These are phyloP conservation scores for Conoideocrella luteorostrata DNA, from an alignment of 2,329 filamentous ascomycete species.

Conservation along the genomic window DNA sequence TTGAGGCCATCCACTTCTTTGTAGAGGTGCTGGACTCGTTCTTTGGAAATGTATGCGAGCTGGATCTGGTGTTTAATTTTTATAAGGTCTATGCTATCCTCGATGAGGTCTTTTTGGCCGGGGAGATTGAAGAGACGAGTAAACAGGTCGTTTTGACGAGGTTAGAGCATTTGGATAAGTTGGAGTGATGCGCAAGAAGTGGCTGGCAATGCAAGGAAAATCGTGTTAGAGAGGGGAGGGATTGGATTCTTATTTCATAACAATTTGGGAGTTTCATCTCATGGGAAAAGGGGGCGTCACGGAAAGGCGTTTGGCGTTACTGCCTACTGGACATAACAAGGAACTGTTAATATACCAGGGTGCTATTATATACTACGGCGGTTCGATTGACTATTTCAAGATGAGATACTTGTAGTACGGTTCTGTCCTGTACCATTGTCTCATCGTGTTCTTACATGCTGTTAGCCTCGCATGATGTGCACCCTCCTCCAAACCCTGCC, in stretches of 20 bases:
- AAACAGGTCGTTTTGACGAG: constrained; percentile 95
- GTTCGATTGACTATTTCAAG: background rate
- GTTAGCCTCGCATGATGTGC: too few species aligned
- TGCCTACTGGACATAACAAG: background rate
- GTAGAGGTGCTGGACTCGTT: constrained; percentile 98
- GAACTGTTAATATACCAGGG: background rate
- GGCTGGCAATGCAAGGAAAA: too few species aligned
- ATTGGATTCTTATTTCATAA: background rate
- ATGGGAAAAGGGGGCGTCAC: background rate
- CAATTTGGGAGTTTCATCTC: background rate
- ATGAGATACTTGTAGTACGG: background rate
- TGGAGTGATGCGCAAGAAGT: too few species aligned
- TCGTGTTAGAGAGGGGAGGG: too few species aligned
- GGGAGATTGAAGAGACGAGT: constrained; percentile 97
- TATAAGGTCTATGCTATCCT: constrained; percentile 95
- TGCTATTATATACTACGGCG: background rate
- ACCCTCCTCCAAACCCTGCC: too few species aligned
- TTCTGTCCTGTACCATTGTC: background rate
- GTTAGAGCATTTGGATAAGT: constrained; percentile 90
- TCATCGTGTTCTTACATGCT: too few species aligned
- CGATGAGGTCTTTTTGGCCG: constrained; percentile 94
- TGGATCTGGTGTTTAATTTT: constrained; percentile 82
- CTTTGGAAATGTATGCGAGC: constrained; percentile 97
- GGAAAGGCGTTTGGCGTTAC: constrained; percentile 4
- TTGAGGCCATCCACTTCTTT: constrained; percentile 99